phyloP scores from a whole-genome alignment of 2,329 filamentous ascomycete genomes.

The Pochonia chlamydosporia region DNA sequence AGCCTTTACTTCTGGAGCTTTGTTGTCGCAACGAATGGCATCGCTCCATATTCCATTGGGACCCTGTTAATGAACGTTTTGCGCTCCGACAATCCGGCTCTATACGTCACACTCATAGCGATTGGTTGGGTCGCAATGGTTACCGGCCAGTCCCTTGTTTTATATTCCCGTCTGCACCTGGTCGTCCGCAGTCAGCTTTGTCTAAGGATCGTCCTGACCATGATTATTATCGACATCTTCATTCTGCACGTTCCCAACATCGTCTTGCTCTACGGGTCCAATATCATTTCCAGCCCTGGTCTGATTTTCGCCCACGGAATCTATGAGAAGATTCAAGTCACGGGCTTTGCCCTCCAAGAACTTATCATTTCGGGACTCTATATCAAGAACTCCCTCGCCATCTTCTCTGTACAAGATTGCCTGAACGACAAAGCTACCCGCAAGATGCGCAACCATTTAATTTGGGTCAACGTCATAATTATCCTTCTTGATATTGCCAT shows the following conservation, averaged over 20 bases:
- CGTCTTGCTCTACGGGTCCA: slow-evolving; percentile 48
- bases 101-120: slow-evolving; percentile 16
- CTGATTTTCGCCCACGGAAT: slow-evolving; percentile 28
- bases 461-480: slow-evolving; percentile 34
- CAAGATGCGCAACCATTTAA: slow-evolving; percentile 26
- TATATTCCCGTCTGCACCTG: slow-evolving; percentile 57
- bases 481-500: slow-evolving; percentile 34
- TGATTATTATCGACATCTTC: slow-evolving; percentile 51
- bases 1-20: slow-evolving; percentile 35
- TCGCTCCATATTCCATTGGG: slow-evolving; percentile 32
- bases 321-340: slow-evolving; percentile 47
- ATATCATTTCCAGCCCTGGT: slow-evolving; percentile 18
- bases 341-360: slow-evolving; percentile 48
- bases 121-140: slow-evolving; percentile 39
- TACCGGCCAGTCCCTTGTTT: slow-evolving; percentile 52
- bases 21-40: slow-evolving; percentile 23
- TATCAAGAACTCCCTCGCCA: slow-evolving; percentile 41
- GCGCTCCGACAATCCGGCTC: slow-evolving; percentile 6
- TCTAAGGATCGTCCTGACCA: slow-evolving; percentile 43
- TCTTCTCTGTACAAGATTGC: slow-evolving; percentile 33
- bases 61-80: slow-evolving; percentile 36
- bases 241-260: slow-evolving; percentile 49
- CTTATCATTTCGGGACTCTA: slow-evolving; percentile 45
- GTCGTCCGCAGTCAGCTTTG: slow-evolving; percentile 43
- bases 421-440: slow-evolving; percentile 16